Percentiles rank a stretch among this genome's conserved stretches.
Conservation (phyloP, 192 early-diverging fungal species). For the Haplosporangium gracile region DNA sequence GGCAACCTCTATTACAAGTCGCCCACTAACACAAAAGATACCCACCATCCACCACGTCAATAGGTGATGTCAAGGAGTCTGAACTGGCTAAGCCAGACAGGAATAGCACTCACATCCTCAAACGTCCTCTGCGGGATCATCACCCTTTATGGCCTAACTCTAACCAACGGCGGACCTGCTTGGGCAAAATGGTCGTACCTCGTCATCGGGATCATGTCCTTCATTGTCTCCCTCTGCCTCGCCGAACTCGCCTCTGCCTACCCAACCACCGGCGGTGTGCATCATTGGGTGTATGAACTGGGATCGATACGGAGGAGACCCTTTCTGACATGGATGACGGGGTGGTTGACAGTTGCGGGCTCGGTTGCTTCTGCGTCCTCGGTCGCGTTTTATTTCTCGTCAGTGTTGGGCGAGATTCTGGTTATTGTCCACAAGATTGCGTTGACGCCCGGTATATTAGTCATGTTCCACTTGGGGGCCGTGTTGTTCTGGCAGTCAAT, state of each 20-base stretch:
- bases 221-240: constrained; percentile 33
- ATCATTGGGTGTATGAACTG: constrained; percentile 49
- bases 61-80: constrained; percentile 36
- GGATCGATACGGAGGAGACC: constrained; percentile 25
- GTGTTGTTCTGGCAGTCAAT: constrained; percentile 40
- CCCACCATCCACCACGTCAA: too few relatives aligned
- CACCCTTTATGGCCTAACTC: constrained; percentile 28
- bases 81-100: constrained; percentile 32
- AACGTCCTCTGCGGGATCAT: constrained; percentile 33
- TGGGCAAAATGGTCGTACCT: constrained; percentile 47
- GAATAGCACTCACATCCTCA: constrained; percentile 23
- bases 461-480: constrained; percentile 42
- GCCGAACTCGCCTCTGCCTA: constrained; percentile 43
- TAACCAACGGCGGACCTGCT: constrained; percentile 44
- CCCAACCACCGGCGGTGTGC: constrained; percentile 40
- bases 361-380: constrained; percentile 26
- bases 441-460: constrained; percentile 33
- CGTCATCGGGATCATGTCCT: constrained; percentile 28
- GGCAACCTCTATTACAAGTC: too few relatives aligned
- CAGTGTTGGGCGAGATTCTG: constrained; percentile 26
- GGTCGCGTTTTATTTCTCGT: constrained; percentile 46
- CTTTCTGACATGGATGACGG: constrained; percentile 45
- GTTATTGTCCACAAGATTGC: constrained; percentile 12
- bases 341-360: constrained; percentile 29
- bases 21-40: neutral